Conservation (phyloP, 495 filamentous ascomycete species). For the Penicillium riverlandense region DNA sequence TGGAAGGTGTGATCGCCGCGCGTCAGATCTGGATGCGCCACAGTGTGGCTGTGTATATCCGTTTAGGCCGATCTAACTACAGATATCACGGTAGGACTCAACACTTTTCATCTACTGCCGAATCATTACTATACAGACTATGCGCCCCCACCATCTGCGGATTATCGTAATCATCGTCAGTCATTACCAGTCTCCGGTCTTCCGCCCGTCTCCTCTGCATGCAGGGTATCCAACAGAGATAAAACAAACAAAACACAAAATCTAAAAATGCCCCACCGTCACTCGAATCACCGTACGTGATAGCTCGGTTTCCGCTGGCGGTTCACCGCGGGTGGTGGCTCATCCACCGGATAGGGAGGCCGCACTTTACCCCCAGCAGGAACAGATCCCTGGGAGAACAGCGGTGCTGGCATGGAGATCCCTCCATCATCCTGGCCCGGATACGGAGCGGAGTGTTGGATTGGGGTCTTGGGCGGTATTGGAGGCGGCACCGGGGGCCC, state of each 20-base stretch:
- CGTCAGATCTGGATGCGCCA: no score
- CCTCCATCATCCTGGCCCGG: constrained; percentile 25
- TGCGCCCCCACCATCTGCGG: neutral
- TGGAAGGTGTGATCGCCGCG: no score
- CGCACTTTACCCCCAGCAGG: constrained; percentile 21
- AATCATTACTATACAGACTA: constrained; percentile 8
- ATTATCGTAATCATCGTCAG: constrained; percentile 15
- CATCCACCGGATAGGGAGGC: constrained; percentile 76
- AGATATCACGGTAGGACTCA: no score
- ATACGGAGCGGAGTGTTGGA: constrained; percentile 50
- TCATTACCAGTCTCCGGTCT: constrained; percentile 5
- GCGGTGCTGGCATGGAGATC: constrained; percentile 29
- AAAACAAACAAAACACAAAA: constrained; percentile 4
- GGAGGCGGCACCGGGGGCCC: constrained; percentile 52
- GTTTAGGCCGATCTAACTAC: no score
- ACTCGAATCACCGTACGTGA: constrained; percentile 40
- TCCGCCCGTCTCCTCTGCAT: no score
- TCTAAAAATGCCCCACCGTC: neutral
- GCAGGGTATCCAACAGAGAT: constrained; percentile 20
- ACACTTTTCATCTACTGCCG: no score
- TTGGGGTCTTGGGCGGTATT: constrained; percentile 77
- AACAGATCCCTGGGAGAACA: constrained; percentile 11
- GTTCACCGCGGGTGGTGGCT: constrained; percentile 76
- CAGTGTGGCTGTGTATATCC: no score
- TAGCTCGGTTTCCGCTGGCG: constrained; percentile 81